Conservation (phyloP, 192 early-diverging fungal genomes). For the Powellomyces hirtus region DNA sequence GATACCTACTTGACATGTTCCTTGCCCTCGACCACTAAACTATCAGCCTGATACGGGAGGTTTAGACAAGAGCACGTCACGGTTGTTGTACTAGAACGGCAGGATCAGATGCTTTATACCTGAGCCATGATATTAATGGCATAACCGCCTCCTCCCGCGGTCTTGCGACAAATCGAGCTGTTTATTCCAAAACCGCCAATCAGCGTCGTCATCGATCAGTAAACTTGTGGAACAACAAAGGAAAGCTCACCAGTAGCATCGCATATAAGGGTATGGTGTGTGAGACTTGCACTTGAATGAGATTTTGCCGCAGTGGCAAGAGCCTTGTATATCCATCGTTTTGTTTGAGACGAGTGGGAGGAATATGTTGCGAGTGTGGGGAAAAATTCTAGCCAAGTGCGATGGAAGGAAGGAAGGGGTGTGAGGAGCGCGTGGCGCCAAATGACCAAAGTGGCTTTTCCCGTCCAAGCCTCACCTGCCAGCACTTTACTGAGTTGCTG, state of each 20-base stretch:
- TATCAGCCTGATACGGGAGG: too few relatives aligned
- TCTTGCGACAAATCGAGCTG: conserved; percentile 5
- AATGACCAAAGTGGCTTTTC: too few relatives aligned
- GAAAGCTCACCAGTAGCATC: conserved; percentile 6
- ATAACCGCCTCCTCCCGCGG: conserved; percentile 11
- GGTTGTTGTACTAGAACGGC: too few relatives aligned
- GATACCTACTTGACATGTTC: background rate
- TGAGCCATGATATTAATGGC: conserved; percentile 13
- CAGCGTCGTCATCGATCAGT: background rate
- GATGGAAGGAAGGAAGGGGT: too few relatives aligned
- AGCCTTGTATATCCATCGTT: conserved; percentile 9
- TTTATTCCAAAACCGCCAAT: too few relatives aligned
- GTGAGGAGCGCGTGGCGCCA: too few relatives aligned
- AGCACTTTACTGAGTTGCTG: too few relatives aligned
- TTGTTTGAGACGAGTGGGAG: background rate
- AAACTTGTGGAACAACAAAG: background rate
- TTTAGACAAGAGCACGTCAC: too few relatives aligned
- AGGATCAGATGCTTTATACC: too few relatives aligned
- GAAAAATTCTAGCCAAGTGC: too few relatives aligned
- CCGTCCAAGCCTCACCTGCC: too few relatives aligned
- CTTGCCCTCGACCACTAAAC: background rate
- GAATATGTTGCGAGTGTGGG: background rate
- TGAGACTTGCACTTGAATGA: conserved; percentile 1
- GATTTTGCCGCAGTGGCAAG: conserved; percentile 14
- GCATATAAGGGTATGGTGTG: conserved; percentile 7